Evolutionary conservation across 1,284 basidiomycete genomes (phyloP).

Genomic region (Rhodotorula sp.): DNA sequence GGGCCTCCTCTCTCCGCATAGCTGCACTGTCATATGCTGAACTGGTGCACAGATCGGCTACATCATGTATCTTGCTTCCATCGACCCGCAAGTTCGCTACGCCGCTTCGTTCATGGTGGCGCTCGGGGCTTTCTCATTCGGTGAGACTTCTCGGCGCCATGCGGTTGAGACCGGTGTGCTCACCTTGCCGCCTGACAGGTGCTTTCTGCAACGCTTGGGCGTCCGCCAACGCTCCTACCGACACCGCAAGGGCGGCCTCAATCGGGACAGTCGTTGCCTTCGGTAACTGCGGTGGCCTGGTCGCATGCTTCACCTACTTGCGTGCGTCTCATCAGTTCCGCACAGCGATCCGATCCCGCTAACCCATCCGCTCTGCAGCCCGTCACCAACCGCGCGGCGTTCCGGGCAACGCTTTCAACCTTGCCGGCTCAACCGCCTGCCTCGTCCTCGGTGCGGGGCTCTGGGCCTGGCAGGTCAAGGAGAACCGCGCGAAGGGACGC

Average conservation of each 20-base stretch:
- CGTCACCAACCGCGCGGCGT: conserved; percentile 16
- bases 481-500: conserved; percentile 35
- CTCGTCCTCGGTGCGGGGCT: conserved; percentile 26
- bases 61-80: conserved; percentile 35
- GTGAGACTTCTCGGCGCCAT: not conserved
- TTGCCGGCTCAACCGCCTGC: conserved; percentile 32
- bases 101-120: conserved; percentile 46
- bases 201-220: conserved; percentile 39
- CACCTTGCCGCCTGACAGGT: too few species aligned
- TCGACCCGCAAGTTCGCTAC: conserved; percentile 44
- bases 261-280: conserved; percentile 46
- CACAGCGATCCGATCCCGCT: not conserved
- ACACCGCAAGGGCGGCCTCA: conserved; percentile 45
- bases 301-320: conserved; percentile 44
- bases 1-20: too few species aligned
- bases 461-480: conserved; percentile 23
- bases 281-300: conserved; percentile 48
- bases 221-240: conserved; percentile 46
- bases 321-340: conserved; percentile 35
- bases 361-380: not conserved
- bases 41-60: conserved; percentile 33
- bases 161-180: too few species aligned
- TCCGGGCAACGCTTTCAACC: conserved; percentile 37
- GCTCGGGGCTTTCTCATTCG: conserved; percentile 48
- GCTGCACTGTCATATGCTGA: too few species aligned